phyloP scores from a whole-genome alignment of 306 rosid species.

The Luffa acutangula region DNA sequence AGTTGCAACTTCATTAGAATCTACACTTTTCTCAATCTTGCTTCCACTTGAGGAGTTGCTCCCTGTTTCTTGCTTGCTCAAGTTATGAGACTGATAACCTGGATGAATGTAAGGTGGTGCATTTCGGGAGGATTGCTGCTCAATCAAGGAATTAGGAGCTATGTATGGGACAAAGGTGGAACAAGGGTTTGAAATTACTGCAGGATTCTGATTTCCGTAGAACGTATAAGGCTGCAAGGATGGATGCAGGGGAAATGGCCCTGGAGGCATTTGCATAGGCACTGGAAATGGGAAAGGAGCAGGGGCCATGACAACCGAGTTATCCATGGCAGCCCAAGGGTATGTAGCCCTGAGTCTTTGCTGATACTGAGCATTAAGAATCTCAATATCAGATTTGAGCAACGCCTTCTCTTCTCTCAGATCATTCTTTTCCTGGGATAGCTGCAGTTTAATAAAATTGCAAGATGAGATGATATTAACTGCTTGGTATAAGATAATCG shows the following conservation, averaged over 20 bases:
- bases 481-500: background rate
- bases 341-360: constrained; percentile 20
- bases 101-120: constrained; percentile 41
- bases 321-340: constrained; percentile 39
- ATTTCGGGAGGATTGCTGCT: constrained; percentile 49
- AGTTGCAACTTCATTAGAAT: constrained; percentile 50
- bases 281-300: constrained; percentile 37
- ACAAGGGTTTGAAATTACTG: constrained; percentile 28
- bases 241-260: constrained; percentile 33
- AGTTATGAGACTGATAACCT: constrained; percentile 29
- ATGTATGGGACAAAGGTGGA: constrained; percentile 63
- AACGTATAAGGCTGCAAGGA: constrained; percentile 31
- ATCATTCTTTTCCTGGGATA: constrained; percentile 36
- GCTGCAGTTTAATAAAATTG: constrained; percentile 20
- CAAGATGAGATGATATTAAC: background rate
- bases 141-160: constrained; percentile 46
- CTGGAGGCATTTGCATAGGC: constrained; percentile 31
- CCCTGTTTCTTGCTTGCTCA: constrained; percentile 40
- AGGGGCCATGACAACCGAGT: constrained; percentile 28
- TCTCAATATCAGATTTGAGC: constrained; percentile 32
- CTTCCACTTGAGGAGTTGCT: constrained; percentile 46
- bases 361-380: constrained; percentile 32
- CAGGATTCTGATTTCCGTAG: constrained; percentile 23
- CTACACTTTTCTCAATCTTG: constrained; percentile 34
- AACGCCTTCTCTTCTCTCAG: constrained; percentile 37